Base-by-base conservation (phyloP, 148 eudicot species). In the Chenopodium album region DNA sequence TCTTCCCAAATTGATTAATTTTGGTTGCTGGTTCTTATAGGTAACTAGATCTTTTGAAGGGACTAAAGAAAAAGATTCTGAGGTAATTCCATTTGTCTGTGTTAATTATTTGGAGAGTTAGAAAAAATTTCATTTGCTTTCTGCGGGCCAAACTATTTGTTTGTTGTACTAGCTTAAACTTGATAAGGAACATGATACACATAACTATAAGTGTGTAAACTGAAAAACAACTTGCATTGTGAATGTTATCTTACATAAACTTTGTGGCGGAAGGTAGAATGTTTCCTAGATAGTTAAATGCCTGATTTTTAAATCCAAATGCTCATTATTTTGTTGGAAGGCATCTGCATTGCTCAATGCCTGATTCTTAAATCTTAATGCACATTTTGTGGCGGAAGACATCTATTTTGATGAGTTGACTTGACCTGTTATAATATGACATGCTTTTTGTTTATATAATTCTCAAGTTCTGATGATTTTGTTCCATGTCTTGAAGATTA, bases 1-100 rank as follows among this genome's bases (percentile, higher is more conserved):
- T 67, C 17, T 56, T 4, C 14, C 20, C 50, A 41, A 37, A 80
- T 75, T 32, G 73, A 32, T 48, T 52, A 67, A 47, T 7, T 44
- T 54, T 75, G 54, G 16, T 71, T 70, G 17, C 63, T 71, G n/a
- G 56, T 44, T 32, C 29, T 73, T 75, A 73, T 87, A 92, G 97
- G 93, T 86, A 0, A 78, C 92, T 71, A 89, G 79, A 76, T 85
- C 90, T 75, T 71, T 88, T 56, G 86, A 85, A 59, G 89, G 85
- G 54, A 83, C 94, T 4, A 83, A 83, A 79, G 87, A 85, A 71
- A 90, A 88, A 76, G 82, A 88, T 80, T 90, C 90, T 54, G 93
- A 91, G 92, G 98, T 94, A 81, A 80, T 67, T 50, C 32, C 78
- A 23, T 29, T 59, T 37, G 29, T 26, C 62, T 52, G 47, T 59